Conservation (phyloP, 2,329 filamentous ascomycete species). For the Lachnellula cervina region DNA sequence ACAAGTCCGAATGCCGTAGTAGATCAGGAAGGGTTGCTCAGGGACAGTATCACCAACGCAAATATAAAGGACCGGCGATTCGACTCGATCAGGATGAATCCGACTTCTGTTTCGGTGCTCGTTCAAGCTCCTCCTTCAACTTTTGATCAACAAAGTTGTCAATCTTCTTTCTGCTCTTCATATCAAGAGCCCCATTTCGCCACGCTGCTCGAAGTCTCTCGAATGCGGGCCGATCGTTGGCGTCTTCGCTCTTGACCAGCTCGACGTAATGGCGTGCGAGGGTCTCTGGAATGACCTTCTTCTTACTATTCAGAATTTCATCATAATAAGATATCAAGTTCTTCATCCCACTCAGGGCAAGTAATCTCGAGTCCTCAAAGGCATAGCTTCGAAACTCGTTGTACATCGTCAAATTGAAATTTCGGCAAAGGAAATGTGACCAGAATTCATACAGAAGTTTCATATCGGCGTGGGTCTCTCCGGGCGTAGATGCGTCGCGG, state of each 20-base stretch:
- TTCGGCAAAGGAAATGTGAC: slow-evolving; percentile 65
- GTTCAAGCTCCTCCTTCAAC: slow-evolving; percentile 48
- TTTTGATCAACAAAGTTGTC: slow-evolving; percentile 45
- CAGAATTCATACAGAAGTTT: slow-evolving; percentile 69
- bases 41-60: slow-evolving; percentile 7
- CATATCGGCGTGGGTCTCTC: slow-evolving; percentile 50
- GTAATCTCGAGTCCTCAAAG: slow-evolving; percentile 55
- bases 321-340: slow-evolving; percentile 64
- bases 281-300: slow-evolving; percentile 44
- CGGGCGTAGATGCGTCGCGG: slow-evolving; percentile 31
- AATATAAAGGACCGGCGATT: slow-evolving; percentile 3
- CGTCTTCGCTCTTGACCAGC: slow-evolving; percentile 45
- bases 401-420: slow-evolving; percentile 74
- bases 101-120: slow-evolving; percentile 21
- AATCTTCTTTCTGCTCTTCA: slow-evolving; percentile 53
- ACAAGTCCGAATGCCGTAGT: neutral
- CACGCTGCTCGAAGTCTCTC: slow-evolving; percentile 47
- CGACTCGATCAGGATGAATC: slow-evolving; percentile 16
- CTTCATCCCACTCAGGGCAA: slow-evolving; percentile 51
- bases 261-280: slow-evolving; percentile 52
- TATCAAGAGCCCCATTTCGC: slow-evolving; percentile 48
- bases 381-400: slow-evolving; percentile 66
- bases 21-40: slow-evolving; percentile 1
- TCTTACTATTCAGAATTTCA: slow-evolving; percentile 46
- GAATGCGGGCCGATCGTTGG: slow-evolving; percentile 41